Base-by-base conservation (phyloP, 148 eudicot species). In the Amaranthus hypochondriacus region DNA sequence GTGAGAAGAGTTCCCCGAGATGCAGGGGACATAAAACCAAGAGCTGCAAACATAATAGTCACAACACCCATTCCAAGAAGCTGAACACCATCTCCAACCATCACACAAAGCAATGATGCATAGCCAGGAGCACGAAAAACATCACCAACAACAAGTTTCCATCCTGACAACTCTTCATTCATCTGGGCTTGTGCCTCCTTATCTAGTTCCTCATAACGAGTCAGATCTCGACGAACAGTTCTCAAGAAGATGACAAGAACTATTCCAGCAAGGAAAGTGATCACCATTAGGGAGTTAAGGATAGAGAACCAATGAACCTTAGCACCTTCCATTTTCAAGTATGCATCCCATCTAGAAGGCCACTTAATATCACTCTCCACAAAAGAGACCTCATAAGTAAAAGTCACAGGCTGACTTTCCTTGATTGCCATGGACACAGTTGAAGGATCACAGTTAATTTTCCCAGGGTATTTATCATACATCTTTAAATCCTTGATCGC, bases 261-360 rank as follows among this genome's bases (percentile, higher is more conserved):
- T 5, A 91, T 91, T 65, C 93, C 97, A 69, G 97, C 97, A 73
- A 91, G 84, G 87, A 91, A 91, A 48, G 90, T 89, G 71, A 89
- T 89, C 79, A 91, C 97, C 92, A 91, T 89, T 4, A 91, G 80
- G 43, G 97, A 91, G 78, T 91, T 91, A 13, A 91, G 81, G 54
- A 91, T 91, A 4, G 97, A 91, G 77, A 91, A 89, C 97, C 97
- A 91, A 74, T 91, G 97, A 44, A 91, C 97, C 81, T 89, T 91
- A 11, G 93, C 87, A 64, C 97, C 97, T 77, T 89, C 97, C 97
- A 91, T 91, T 50, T 91, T 91, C 84, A 91, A 83, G 78, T 91
- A 91, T 13, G 97, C 93, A 64, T 91, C 97, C 93, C 97, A 91
- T 75, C 97, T 91, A n/a, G 97, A 90, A 2, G 91, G 95, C 95